phyloP scores from a whole-genome alignment of 805 yeast species.

The Diddensiella santjacobensis region DNA sequence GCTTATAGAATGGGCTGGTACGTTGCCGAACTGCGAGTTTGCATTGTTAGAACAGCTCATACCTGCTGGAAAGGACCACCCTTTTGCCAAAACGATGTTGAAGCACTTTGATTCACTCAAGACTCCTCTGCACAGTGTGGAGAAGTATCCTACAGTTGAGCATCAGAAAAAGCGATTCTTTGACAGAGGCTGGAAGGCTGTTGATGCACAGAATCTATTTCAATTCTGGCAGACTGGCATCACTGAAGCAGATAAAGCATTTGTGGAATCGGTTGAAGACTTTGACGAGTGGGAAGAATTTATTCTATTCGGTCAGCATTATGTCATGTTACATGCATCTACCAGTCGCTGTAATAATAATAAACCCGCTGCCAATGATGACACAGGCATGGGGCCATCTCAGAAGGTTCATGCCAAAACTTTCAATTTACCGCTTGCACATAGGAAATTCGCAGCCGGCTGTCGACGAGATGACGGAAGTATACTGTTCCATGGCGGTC shows the following conservation, averaged over 20 bases:
- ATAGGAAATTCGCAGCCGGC: slow-evolving; percentile 45
- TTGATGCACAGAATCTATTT: slow-evolving; percentile 45
- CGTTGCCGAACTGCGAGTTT: slow-evolving; percentile 52
- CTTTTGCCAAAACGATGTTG: slow-evolving; percentile 73
- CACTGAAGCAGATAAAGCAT: slow-evolving; percentile 35
- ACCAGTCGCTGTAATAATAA: background rate
- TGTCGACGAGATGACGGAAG: slow-evolving; percentile 12
- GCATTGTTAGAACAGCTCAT: slow-evolving; percentile 66
- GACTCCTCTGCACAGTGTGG: slow-evolving; percentile 67
- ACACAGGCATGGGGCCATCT: background rate
- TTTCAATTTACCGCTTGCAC: slow-evolving; percentile 9
- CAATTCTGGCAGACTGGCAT: slow-evolving; percentile 55
- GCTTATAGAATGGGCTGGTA: slow-evolving; percentile 46
- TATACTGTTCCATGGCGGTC: slow-evolving; percentile 37
- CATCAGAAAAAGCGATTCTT: slow-evolving; percentile 51
- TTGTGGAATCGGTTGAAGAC: slow-evolving; percentile 52
- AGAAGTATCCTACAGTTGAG: slow-evolving; percentile 47
- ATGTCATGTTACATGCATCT: slow-evolving; percentile 62
- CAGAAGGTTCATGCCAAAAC: slow-evolving; percentile 12
- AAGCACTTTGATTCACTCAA: slow-evolving; percentile 61
- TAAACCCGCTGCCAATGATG: background rate
- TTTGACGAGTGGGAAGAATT: slow-evolving; percentile 88
- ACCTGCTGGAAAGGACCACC: slow-evolving; percentile 59
- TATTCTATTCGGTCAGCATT: slow-evolving; percentile 69
- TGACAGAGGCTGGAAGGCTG: slow-evolving; percentile 41